These are phyloP conservation scores for Sungouiella blattae DNA, from an alignment of 805 yeast species.

Conservation along the genomic window DNA sequence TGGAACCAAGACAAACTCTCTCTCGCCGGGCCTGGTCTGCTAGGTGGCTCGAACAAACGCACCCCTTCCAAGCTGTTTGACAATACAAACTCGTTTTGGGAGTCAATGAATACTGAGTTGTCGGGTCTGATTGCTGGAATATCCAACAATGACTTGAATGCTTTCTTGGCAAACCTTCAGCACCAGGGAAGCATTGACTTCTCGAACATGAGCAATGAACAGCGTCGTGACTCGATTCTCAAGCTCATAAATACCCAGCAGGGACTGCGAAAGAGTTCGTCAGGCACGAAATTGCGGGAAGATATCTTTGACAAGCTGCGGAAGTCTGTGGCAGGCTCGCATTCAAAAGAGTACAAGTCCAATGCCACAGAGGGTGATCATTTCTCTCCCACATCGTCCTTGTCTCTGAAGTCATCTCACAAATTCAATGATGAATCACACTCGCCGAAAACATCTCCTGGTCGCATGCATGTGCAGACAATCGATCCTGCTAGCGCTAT, in stretches of 20 bases:
- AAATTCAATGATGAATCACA: conserved; percentile 34
- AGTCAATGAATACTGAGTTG: conserved; percentile 19
- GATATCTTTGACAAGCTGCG: conserved; percentile 32
- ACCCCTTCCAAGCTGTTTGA: conserved; percentile 6
- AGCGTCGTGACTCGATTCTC: conserved; percentile 38
- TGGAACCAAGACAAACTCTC: too few species aligned
- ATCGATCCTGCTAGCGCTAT: background rate
- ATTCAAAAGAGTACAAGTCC: too few species aligned
- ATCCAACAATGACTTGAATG: conserved; percentile 29
- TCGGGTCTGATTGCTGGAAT: conserved; percentile 27
- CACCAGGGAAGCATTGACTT: conserved; percentile 37
- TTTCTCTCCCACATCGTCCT: conserved; percentile 34
- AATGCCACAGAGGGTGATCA: conserved; percentile 14
- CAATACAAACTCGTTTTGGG: conserved; percentile 22
- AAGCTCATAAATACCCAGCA: conserved; percentile 33
- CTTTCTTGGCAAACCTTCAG: conserved; percentile 30
- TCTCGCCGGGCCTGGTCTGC: conserved; percentile 6
- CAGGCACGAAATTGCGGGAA: conserved; percentile 28
- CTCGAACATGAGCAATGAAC: conserved; percentile 36
- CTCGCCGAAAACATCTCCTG: conserved; percentile 39
- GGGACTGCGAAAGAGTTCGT: background rate
- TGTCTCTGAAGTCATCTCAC: conserved; percentile 29
- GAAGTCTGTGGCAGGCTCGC: conserved; percentile 1
- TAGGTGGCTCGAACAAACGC: too few species aligned
- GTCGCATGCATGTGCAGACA: background rate